phyloP scores from a whole-genome alignment of 768 basidiomycete species.

The Macrolepiota albuminosa region DNA sequence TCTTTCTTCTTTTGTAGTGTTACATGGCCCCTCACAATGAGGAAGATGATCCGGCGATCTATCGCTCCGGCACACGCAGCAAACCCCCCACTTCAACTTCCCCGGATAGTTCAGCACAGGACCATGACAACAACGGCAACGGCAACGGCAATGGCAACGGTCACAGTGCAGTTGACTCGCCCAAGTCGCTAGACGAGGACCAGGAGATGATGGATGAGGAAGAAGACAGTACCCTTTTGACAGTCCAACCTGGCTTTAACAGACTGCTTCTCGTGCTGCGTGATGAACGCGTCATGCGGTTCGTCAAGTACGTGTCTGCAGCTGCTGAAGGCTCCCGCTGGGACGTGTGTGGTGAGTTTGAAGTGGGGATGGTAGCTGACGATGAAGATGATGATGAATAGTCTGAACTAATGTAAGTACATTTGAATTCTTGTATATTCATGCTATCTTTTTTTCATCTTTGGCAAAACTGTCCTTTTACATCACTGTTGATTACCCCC shows the following conservation, averaged over 20 bases:
- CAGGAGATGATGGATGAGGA: slow-evolving; percentile 48
- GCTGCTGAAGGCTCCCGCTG: slow-evolving; percentile 87
- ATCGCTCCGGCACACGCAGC: slow-evolving; percentile 59
- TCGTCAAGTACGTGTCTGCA: slow-evolving; percentile 93
- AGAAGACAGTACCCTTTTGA: slow-evolving; percentile 76
- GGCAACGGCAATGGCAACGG: neutral
- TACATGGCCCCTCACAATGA: slow-evolving; percentile 95
- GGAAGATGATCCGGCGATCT: slow-evolving; percentile 93
- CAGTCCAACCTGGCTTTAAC: slow-evolving; percentile 88
- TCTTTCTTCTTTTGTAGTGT: slow-evolving; percentile 43
- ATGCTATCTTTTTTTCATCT: neutral
- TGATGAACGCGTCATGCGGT: slow-evolving; percentile 90
- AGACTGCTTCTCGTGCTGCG: slow-evolving; percentile 82
- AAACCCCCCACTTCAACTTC: slow-evolving; percentile 18
- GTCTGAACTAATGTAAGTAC: neutral
- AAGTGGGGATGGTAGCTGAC: slow-evolving; percentile 74
- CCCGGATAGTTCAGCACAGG: slow-evolving; percentile 15
- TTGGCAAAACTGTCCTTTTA: neutral
- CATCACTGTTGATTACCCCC: neutral
- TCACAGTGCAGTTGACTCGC: slow-evolving; percentile 12
- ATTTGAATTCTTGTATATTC: neutral
- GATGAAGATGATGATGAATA: slow-evolving; percentile 26
- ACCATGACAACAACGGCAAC: neutral
- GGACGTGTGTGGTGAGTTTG: slow-evolving; percentile 92
- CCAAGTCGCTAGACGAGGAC: slow-evolving; percentile 28